Evolutionary conservation across 164 flowering plant species (phyloP), one percentile per base, ranked within the genome.

Genomic region (Umbellularia californica): DNA sequence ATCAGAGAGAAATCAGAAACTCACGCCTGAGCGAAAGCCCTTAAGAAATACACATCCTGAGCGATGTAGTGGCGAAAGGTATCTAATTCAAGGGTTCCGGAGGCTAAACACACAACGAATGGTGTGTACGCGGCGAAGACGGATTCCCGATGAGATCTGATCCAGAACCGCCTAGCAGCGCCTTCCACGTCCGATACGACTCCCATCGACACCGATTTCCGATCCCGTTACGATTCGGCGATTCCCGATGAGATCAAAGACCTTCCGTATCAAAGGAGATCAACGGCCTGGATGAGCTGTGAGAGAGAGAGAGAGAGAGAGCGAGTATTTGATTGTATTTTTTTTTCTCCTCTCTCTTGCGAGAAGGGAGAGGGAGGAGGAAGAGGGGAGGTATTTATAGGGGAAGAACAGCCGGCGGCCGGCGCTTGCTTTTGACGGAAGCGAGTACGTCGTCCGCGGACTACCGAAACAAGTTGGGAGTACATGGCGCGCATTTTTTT

Each of bases 21-120:
- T 84, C 71, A 93, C 99, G 98, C 98, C 68, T 84, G 87, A 17
- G 88, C 92, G 58, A 96, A 92, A 74, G 94, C 90, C 62, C 83
- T 85, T 73, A 92, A 90, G 76, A 96, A 94, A 72, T 89, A 85
- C 72, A 84, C 87, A 75, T 92, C 98, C 69, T 96, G 99, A 35
- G 89, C 82, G 62, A 96, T 79, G 71, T 87, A 96, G 70, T 90
- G 85, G 24, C 89, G 85, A 78, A 94, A 96, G n/a, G 85, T 64
- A 5, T 94, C 90, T 70, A 91, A 35, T 12, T 82, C 73, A 23
- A 96, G 84, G 28, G 77, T 86, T 17, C 98, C 97, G 9, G 97
- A 81, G 62, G 95, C 94, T 83, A 96, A 77, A 51, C 83, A 83
- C 68, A 94, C 78, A 6, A 88, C 75, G 67, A 96, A 94, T 10